These are phyloP conservation scores for Chlamydomonas applanata DNA, from an alignment of 139 green algal species.

Conservation along the genomic window DNA sequence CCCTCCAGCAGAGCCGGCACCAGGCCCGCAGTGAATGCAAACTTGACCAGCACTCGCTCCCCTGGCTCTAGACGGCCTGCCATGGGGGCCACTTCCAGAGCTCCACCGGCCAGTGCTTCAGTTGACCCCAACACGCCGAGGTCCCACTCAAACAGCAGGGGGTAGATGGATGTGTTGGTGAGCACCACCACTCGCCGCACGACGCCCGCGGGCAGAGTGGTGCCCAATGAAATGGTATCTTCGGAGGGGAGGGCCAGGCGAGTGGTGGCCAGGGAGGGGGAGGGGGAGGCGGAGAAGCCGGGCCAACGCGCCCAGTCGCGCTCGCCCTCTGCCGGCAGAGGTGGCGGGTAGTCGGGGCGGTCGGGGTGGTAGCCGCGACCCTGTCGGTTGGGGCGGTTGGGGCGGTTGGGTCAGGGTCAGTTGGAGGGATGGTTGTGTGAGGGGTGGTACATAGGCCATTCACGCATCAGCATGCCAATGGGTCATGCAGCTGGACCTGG, in stretches of 20 bases:
- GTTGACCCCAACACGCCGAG: slow-evolving; percentile 16
- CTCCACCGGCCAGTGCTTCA: not conserved
- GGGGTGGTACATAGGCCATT: too few species aligned
- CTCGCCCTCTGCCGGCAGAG: slow-evolving; percentile 3
- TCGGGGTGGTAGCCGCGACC: slow-evolving; percentile 10
- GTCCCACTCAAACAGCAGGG: slow-evolving; percentile 37
- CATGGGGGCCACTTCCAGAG: not conserved
- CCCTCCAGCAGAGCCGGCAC: slow-evolving; percentile 30
- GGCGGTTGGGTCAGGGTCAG: too few species aligned
- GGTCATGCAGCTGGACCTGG: too few species aligned
- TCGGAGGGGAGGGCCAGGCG: slow-evolving; percentile 13
- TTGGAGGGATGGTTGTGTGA: not conserved
- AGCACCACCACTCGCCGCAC: slow-evolving; percentile 33
- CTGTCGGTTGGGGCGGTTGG: not conserved
- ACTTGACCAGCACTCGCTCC: slow-evolving; percentile 19
- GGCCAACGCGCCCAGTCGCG: slow-evolving; percentile 15
- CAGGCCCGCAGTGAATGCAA: slow-evolving; percentile 23
- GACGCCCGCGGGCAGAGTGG: slow-evolving; percentile 3
- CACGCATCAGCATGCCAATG: too few species aligned
- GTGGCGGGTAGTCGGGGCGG: not conserved
- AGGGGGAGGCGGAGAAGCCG: slow-evolving; percentile 12
- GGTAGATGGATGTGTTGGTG: slow-evolving; percentile 44
- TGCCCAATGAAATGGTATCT: slow-evolving; percentile 15
- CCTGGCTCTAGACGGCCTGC: slow-evolving; percentile 29
- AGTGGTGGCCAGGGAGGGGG: not conserved